Base-by-base conservation (phyloP, 2,329 filamentous ascomycete genomes). In the Ophiostoma australiae region DNA sequence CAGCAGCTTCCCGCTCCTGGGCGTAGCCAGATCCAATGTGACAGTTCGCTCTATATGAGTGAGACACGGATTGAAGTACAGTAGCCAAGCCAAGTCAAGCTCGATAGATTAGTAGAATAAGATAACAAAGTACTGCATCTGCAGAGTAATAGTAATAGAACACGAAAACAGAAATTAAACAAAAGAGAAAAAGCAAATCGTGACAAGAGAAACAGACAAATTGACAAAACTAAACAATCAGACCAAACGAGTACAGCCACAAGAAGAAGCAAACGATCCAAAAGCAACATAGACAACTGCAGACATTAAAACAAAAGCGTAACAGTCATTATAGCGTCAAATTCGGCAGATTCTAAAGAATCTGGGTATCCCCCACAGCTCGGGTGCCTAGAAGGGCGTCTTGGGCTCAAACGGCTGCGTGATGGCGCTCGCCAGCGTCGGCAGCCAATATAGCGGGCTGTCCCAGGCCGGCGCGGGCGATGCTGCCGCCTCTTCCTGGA, bases 391-490 rank as follows among this genome's bases (percentile, higher is more conserved):
- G 31, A 71, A 72, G 13, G 58, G 31, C 1, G 27, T 39, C 39
- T 37, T 63, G 7, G n/a, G 65, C 17, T 67, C n/a, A 20, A 33
- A 69, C 1, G 44, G 39, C 7, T 15, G 23, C 31, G n/a, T 37
- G 8, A 68, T n/a, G 31, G 70, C 5, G 1, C 68, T 63, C 0
- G 44, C 4, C 13, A 73, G 65, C 1, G 67, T 7, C 4, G 73
- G 73, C 37, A 73, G 65, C 72, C 73, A 74, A 33, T 69, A 74
- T 1, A 48, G 17, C 0, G 69, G 1, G 4, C n/a, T 68, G 23
- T 69, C 70, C 73, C 72, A 73, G 5, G 17, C 3, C 4, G 70
- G 10, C 27, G 41, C 7, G 10, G 11, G 11, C 11, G 48, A 23
- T 2, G n/a, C n/a, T 7, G 1, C 13, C 1, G 68, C 70, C 10